Evolutionary conservation across 768 basidiomycete species (phyloP).

Genomic region (Lactarius pseudohatsudake): DNA sequence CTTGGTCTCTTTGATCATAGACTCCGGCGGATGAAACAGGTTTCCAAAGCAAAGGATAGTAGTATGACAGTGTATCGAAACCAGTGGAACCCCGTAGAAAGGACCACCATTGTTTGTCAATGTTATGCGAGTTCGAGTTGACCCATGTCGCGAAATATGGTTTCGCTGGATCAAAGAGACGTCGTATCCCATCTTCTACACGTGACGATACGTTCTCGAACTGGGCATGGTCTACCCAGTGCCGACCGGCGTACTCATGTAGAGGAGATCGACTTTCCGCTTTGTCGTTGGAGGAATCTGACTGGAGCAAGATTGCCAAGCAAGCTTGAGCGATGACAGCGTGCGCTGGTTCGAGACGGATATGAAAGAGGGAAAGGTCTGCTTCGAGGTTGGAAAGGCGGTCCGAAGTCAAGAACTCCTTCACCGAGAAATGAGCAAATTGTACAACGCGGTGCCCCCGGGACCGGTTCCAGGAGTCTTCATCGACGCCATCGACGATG

Average conservation of each 20-base stretch:
- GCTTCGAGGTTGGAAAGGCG: background rate
- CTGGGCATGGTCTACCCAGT: background rate
- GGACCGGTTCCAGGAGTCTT: background rate
- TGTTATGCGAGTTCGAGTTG: background rate
- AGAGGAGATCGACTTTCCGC: background rate
- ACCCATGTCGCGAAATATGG: background rate
- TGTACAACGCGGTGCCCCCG: background rate
- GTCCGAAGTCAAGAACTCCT: constrained; percentile 6
- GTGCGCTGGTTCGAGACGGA: background rate
- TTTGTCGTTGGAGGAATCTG: too few relatives aligned
- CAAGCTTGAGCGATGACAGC: background rate
- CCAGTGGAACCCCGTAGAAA: background rate
- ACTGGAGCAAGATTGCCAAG: background rate
- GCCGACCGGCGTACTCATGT: background rate
- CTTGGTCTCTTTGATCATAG: too few relatives aligned
- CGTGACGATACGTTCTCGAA: background rate
- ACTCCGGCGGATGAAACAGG: background rate
- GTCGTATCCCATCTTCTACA: background rate
- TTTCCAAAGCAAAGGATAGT: background rate
- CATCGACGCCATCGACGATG: background rate
- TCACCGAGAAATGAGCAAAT: background rate
- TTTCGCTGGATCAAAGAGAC: background rate
- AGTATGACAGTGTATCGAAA: too few relatives aligned
- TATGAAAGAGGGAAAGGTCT: background rate
- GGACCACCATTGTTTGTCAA: background rate